phyloP scores from a whole-genome alignment of 495 filamentous ascomycete species.

The Lepidopterella palustris region DNA sequence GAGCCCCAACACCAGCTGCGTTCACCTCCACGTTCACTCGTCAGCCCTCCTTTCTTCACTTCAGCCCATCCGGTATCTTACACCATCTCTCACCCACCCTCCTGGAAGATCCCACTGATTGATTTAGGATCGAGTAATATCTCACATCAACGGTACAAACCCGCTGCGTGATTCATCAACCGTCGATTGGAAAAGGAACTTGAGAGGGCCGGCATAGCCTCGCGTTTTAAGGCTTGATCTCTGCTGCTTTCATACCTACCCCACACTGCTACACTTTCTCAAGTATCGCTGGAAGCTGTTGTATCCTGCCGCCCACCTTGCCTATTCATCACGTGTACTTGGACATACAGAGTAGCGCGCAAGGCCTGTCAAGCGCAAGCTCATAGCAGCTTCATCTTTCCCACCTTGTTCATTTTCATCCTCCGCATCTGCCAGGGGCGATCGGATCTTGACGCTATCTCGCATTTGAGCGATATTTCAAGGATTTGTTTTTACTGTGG shows the following conservation, averaged over 20 bases:
- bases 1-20: background rate
- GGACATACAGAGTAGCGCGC: background rate
- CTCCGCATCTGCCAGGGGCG: conserved; percentile 30
- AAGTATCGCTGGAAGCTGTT: background rate
- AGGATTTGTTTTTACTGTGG: conserved; percentile 10
- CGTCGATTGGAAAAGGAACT: background rate
- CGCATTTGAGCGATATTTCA: conserved; percentile 15
- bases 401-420: conserved; percentile 21
- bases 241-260: background rate
- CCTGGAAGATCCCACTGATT: background rate
- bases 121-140: background rate
- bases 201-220: background rate
- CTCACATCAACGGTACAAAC: background rate
- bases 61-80: background rate
- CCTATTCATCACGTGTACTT: background rate
- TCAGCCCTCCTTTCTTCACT: background rate
- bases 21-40: background rate
- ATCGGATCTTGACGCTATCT: conserved; percentile 17
- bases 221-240: background rate
- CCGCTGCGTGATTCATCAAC: background rate
- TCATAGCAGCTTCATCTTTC: conserved; percentile 3
- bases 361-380: conserved; percentile 3
- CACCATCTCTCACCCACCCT: background rate
- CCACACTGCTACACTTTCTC: background rate
- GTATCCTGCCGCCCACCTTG: background rate